Evolutionary conservation across 805 yeast genomes (phyloP).

Genomic region (Saccharomycopsis sp.): DNA sequence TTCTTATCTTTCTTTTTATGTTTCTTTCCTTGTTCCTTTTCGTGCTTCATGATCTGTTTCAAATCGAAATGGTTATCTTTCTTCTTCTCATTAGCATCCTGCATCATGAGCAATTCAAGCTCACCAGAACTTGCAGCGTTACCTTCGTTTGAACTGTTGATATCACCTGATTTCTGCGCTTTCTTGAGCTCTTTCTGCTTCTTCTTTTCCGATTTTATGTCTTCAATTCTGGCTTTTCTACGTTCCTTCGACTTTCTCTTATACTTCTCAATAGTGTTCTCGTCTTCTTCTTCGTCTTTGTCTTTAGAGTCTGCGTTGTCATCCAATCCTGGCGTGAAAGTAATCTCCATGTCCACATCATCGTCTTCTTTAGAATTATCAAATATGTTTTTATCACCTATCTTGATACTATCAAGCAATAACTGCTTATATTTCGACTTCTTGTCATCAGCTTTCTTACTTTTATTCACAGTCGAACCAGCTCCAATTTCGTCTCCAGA

Average conservation of each 20-base stretch:
- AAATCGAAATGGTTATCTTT: constrained; percentile 63
- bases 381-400: constrained; percentile 33
- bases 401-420: constrained; percentile 36
- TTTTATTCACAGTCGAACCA: not conserved
- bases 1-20: constrained; percentile 41
- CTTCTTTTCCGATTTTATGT: constrained; percentile 54
- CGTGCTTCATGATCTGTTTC: constrained; percentile 71
- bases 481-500: constrained; percentile 40
- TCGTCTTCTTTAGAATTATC: constrained; percentile 42
- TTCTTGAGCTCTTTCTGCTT: constrained; percentile 46
- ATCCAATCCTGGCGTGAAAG: constrained; percentile 83
- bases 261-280: constrained; percentile 71
- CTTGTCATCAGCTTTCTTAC: constrained; percentile 25
- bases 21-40: constrained; percentile 43
- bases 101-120: constrained; percentile 12
- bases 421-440: constrained; percentile 59
- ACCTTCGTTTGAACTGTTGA: not conserved
- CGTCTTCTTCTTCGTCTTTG: constrained; percentile 42
- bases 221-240: constrained; percentile 75
- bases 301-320: constrained; percentile 31
- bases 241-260: constrained; percentile 90
- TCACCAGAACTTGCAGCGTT: not conserved
- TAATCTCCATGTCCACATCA: constrained; percentile 89
- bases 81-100: constrained; percentile 27
- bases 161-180: constrained; percentile 17